Evolutionary conservation across 164 flowering plant genomes (phyloP), one percentile per base, ranked within the genome.

Genomic region (Stephania japonica): DNA sequence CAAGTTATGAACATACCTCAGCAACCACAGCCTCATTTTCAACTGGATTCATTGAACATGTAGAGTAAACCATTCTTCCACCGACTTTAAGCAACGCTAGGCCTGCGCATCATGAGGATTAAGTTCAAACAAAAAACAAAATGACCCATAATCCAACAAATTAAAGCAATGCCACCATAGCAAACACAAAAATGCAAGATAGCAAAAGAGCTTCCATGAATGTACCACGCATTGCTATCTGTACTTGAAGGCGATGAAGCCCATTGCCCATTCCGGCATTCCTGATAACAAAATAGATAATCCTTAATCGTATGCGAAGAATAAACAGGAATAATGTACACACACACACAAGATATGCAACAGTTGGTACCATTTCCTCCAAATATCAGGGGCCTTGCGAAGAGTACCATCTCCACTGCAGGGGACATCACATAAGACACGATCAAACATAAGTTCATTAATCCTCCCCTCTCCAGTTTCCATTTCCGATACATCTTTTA

Each of bases 391-490:
- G 78, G 99, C 99, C 83, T 96, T 96, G 68, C 99, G 94, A 64
- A 96, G 91, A 47, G 99, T 96, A 42, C 99, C 99, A 88, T 96
- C 99, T 77, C 99, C 99, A 77, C 99, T 96, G 80, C 99, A 96
- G 8, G 99, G 99, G 72, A 96, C 98, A 80, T 96, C 99, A 84
- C 98, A 96, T 64, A 96, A 76, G 42, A 96, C 97, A 75, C 99
- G 97, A 78, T 96, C 99, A 86, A 96, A 96, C 25, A 84, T 70
- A 71, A 96, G 88, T 72, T 88, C 88, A 72, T 56, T 80, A 1
- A 85, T 70, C 53, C 24, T 77, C 69, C 81, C 85, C 59, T 75
- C 62, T 56, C 56, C 65, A 56, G 50, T 70, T 79, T 75, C 85
- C 18, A 24, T 59, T 64, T 75, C 84, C 70, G 83, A 70, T 71